Base-by-base conservation (phyloP, 192 early-diverging fungal species). In the Rhizophagus sp. region DNA sequence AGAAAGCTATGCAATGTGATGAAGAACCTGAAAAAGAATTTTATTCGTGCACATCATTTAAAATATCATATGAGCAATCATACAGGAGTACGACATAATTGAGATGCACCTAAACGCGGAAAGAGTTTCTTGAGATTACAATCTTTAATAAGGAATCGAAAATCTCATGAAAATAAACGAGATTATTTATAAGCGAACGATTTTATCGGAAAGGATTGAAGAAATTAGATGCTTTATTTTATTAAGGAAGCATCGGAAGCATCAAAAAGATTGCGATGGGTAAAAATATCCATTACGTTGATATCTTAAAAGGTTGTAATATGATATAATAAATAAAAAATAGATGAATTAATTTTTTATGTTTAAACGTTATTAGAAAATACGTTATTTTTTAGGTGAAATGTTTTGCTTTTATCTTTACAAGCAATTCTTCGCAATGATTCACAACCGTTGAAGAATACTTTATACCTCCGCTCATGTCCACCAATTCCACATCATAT, bases 401-500 rank as follows among this genome's bases (percentile, higher is more conserved):
- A 7, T 57, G 17, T 7, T 57, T 57, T 57, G 6, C 25, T 50
- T 74, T 76, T 12, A 76, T 25, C 41, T 24, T 76, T 15, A 76
- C 22, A 11, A 4, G 61, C 61, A 76, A 41, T 39, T 76, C 74
- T n/a, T 36, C 17, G 57, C 74, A 76, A 62, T 15, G 25, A 62
- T 17, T 76, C 15, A 61, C 44, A 34, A 24, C 10, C 1, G 33
- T 11, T 62, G 24, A 24, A 19, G 61, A 8, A 36, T n/a, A 34
- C n/a, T 62, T 27, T 36, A 63, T 36, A 39, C 5, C 27, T 39
- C n/a, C 41, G 49, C 7, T 19, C 9, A 22, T 30, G 25, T 49
- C 44, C 12, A 63, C 61, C 22, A 76, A 62, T 76, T 76, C 74
- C 24, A 63, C 17, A 34, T 76, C 33, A 76, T 76, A 76, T 76